Percentiles rank a stretch among this genome's conserved stretches.
These are phyloP conservation scores for Quercus bicolor DNA, from an alignment of 306 rosid genomes.

Conservation along the genomic window DNA sequence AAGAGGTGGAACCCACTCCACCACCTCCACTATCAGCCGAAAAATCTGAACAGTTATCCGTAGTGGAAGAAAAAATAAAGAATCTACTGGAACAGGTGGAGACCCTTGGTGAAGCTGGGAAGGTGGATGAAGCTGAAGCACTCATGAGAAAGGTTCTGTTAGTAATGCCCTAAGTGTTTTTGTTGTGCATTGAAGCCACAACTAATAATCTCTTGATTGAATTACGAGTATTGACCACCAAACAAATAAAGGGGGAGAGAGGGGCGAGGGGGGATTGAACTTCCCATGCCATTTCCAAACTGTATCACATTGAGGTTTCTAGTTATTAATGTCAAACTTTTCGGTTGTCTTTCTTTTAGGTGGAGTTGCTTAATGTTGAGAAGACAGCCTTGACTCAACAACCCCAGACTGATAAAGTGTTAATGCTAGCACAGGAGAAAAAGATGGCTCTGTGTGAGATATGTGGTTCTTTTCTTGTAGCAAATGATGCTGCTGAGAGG, in stretches of 20 bases:
- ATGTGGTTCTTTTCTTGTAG: slow-evolving; percentile 98
- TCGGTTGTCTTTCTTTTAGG: slow-evolving; percentile 42
- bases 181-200: not conserved
- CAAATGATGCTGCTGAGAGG: slow-evolving; percentile 98
- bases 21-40: slow-evolving; percentile 76
- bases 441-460: slow-evolving; percentile 98
- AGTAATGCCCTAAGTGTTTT: slow-evolving; percentile 8
- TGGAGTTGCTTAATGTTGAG: slow-evolving; percentile 82
- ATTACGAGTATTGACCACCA: not conserved
- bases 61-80: slow-evolving; percentile 94
- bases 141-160: slow-evolving; percentile 89
- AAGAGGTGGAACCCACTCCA: slow-evolving; percentile 94
- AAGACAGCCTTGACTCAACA: slow-evolving; percentile 74
- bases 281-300: not conserved
- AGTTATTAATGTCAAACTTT: not conserved
- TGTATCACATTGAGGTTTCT: not conserved
- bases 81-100: slow-evolving; percentile 96
- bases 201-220: not conserved
- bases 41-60: slow-evolving; percentile 79
- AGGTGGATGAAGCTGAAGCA: slow-evolving; percentile 99
- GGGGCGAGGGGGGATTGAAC: not conserved
- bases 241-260: not conserved
- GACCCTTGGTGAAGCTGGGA: slow-evolving; percentile 97
- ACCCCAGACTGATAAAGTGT: slow-evolving; percentile 66
- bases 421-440: slow-evolving; percentile 90